phyloP scores from a whole-genome alignment of 202 grass and related monocot genomes.

The Zizania palustris region DNA sequence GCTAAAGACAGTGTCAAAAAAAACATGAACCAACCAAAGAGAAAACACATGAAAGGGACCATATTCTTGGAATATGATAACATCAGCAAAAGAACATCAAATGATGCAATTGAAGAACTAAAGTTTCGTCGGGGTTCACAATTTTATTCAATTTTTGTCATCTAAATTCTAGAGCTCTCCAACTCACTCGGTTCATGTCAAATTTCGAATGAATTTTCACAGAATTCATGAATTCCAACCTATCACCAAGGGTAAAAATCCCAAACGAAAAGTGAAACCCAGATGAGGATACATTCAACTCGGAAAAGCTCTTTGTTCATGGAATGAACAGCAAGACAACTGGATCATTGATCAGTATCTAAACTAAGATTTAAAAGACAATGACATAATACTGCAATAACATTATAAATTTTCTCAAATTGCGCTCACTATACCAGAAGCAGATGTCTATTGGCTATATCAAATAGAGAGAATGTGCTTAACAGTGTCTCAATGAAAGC shows the following conservation, averaged over 20 bases:
- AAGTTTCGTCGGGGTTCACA: no score
- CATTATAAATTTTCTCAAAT: neutral
- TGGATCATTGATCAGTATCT: neutral
- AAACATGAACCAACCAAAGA: conserved; percentile 11
- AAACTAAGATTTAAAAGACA: neutral
- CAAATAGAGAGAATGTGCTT: neutral
- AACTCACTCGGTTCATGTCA: no score
- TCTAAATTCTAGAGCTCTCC: no score
- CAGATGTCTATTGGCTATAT: conserved; percentile 1
- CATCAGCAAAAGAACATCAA: neutral
- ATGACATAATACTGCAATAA: neutral
- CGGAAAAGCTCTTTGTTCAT: neutral
- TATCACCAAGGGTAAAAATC: no score
- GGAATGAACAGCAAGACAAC: neutral
- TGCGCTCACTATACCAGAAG: neutral
- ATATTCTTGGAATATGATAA: neutral
- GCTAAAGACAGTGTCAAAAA: neutral
- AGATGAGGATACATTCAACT: neutral
- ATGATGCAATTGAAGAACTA: neutral
- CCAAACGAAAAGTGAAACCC: no score
- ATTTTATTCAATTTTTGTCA: no score
- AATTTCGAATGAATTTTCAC: no score
- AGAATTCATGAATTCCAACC: no score
- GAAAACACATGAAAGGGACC: neutral
- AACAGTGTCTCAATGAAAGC: neutral